Base-by-base conservation (phyloP, 768 basidiomycete species). In the Pulveroboletus sp. region DNA sequence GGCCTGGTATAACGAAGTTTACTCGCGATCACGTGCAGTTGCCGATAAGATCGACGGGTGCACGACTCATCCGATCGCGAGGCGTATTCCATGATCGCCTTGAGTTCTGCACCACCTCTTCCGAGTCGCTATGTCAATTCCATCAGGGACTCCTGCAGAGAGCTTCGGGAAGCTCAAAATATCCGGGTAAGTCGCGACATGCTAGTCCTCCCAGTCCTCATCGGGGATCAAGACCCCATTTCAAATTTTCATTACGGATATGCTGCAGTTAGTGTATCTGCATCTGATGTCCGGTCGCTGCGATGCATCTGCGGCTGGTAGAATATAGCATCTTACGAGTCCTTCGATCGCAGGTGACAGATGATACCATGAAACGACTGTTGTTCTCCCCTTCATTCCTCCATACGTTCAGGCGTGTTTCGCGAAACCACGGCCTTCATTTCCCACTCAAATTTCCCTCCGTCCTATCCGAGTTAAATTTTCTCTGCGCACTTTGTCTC, bases 391-490 rank as follows among this genome's bases (percentile, higher is more conserved):
- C 81, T 10, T 75, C 82, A 1, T 88, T 91, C 62, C 75, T 72
- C 8, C 65, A 69, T 35, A 80, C 83, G 2, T 87, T 83, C 65
- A 70, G 77, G 49, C 77, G 81, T 43, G 77, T 87, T 3, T 82
- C 82, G 8, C 60, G 67, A 14, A 67, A 75, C 16, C 88, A 92
- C 67, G 89, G 89, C 24, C 73, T 91, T 43, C 72, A 79, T 6
- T 73, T 94, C 49, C 92, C 92, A 2, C 78, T 95, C 43, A 83
- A 84, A 3, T 95, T 93, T 58, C 73, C 86, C 31, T 85, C 86
- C 0, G 67, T 76, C 17, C 68, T 81, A 5, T 79, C 85, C 36
- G 92, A 95, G 68, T 73, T 95, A 50, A 93, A 92, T 65, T 72
- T 93, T 24, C 70, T 93, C n/a, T 81, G 84, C 38, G 67, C 89